Base-by-base conservation (phyloP, 1,139 yeast genomes). In the Pichiaceae sp. region DNA sequence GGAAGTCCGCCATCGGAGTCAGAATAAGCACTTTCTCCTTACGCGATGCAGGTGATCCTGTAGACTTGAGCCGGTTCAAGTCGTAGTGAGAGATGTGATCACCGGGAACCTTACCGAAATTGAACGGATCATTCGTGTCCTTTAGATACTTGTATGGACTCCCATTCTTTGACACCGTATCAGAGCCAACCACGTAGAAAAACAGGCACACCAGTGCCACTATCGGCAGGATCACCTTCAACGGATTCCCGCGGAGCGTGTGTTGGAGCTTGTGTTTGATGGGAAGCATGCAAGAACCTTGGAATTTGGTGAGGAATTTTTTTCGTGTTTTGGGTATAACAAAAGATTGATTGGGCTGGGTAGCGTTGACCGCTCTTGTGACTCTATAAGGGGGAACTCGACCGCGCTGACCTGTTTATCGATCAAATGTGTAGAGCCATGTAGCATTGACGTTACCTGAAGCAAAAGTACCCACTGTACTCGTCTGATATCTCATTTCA, bases 1-100 rank as follows among this genome's bases (percentile, higher is more conserved):
- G 76, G 56, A 91, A 91, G 46, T 77, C 73, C 34, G 94, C 81
- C 75, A 91, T 77, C 31, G 98, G 98, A 3, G 96, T 78, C 35
- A 57, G 44, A 34, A 57, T 75, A 55, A 91, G 68, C 25, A 91
- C 85, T 47, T 82, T 82, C 56, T 91, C 97, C 51, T 72, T 72
- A 57, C 85, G 83, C 41, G 69, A 68, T 37, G 76, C 73, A 7
- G 95, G 81, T 57, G 75, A 70, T 18, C 81, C 66, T 1, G 89
- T 73, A 4, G 89, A 70, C 27, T 78, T 75, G 47, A 89, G 64
- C 50, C 72, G 71, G 61, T 89, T 87, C 64, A 89, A 70, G 58
- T 86, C 86, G 56, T 82, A 86, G 55, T 85, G 93, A 33, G 83
- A 73, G 49, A 87, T 84, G 55, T 83, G 91, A 52, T 83, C 83